Evolutionary conservation across 2,329 filamentous ascomycete species (phyloP).

Genomic region (Hymenoscyphus linearis): DNA sequence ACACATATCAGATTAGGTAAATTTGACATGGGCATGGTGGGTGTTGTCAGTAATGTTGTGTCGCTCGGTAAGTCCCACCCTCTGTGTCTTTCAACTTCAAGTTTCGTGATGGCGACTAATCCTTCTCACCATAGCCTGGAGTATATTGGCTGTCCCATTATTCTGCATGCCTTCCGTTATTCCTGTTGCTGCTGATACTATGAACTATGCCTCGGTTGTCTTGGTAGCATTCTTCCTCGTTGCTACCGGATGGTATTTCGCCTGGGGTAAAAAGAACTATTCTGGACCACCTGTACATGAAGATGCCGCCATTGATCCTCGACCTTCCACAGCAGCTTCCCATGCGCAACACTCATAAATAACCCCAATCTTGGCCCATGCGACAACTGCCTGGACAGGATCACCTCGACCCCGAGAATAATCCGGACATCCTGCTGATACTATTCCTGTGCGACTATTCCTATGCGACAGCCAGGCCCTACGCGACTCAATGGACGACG

Average conservation of each 20-base stretch:
- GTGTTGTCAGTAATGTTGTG: slow-evolving; percentile 52
- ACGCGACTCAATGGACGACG: not conserved
- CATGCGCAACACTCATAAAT: not conserved
- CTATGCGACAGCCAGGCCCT: not conserved
- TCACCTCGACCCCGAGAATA: not conserved
- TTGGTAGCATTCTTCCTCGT: slow-evolving; percentile 61
- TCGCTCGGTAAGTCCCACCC: not conserved
- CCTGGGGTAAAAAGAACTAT: slow-evolving; percentile 67
- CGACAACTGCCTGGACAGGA: not conserved
- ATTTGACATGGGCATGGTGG: slow-evolving; percentile 59
- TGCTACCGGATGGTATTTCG: slow-evolving; percentile 61
- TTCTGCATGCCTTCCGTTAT: slow-evolving; percentile 67
- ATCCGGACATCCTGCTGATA: not conserved
- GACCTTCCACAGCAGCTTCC: slow-evolving; percentile 11
- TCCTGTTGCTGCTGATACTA: slow-evolving; percentile 51
- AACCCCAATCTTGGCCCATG: not conserved
- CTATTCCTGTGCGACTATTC: not conserved
- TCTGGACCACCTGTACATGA: slow-evolving; percentile 27
- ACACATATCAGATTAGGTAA: slow-evolving; percentile 43
- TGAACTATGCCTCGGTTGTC: slow-evolving; percentile 62
- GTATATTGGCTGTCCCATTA: slow-evolving; percentile 61
- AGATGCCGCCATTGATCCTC: slow-evolving; percentile 37
- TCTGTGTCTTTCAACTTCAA: not conserved
- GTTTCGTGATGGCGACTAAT: slow-evolving; percentile 2
- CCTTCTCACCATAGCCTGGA: slow-evolving; percentile 53